Conservation (phyloP, 495 filamentous ascomycete species). For the Friedmanniomyces simplex region DNA sequence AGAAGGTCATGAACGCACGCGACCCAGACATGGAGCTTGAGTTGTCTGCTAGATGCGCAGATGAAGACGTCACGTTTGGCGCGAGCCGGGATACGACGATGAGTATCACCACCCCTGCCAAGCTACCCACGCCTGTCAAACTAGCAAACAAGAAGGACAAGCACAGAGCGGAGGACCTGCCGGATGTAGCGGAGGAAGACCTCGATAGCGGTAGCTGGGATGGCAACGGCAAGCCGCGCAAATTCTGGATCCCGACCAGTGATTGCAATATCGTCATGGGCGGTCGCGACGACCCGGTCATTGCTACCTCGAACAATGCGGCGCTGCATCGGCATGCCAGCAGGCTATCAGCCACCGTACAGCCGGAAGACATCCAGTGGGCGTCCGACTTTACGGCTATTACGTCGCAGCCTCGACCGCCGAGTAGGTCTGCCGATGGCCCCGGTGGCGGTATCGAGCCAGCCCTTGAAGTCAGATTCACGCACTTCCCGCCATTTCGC, state of each 20-base stretch:
- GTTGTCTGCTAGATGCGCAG: conserved; percentile 22
- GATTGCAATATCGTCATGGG: conserved; percentile 51
- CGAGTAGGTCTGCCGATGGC: neutral
- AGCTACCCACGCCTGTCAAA: neutral
- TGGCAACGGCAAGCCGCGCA: conserved; percentile 40
- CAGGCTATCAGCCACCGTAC: conserved; percentile 36
- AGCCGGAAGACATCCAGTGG: conserved; percentile 42
- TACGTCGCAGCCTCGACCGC: conserved; percentile 28
- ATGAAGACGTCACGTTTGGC: conserved; percentile 9
- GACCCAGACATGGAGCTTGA: conserved; percentile 41
- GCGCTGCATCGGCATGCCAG: conserved; percentile 32
- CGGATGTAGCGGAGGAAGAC: conserved; percentile 17
- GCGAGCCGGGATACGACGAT: conserved; percentile 23
- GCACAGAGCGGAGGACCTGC: neutral
- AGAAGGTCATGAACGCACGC: conserved; percentile 44
- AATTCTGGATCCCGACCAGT: conserved; percentile 48
- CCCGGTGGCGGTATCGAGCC: conserved; percentile 14
- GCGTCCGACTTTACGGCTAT: conserved; percentile 38
- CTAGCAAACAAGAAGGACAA: neutral
- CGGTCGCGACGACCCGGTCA: conserved; percentile 37
- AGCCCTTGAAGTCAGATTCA: conserved; percentile 37
- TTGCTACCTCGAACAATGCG: conserved; percentile 31
- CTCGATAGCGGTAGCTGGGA: conserved; percentile 42
- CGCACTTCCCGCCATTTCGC: conserved; percentile 48
- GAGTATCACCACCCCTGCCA: conserved; percentile 15